These are phyloP conservation scores for Coemansia sp. DNA, from an alignment of 192 early-diverging fungal species.

Conservation along the genomic window DNA sequence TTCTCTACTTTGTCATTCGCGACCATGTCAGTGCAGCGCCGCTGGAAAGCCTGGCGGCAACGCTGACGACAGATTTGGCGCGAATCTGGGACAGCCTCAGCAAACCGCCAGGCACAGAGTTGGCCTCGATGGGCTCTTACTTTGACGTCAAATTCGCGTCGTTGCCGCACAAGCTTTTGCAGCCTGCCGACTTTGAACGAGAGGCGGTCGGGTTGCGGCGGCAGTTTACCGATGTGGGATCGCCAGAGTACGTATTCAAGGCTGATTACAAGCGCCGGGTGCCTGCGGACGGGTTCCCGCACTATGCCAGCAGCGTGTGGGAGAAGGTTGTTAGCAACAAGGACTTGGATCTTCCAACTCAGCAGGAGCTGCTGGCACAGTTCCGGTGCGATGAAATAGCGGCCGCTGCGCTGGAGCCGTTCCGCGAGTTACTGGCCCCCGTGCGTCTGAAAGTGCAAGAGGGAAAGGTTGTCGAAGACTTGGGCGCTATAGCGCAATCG, in stretches of 20 bases:
- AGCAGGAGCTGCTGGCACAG: constrained; percentile 96
- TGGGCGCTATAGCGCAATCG: constrained; percentile 66
- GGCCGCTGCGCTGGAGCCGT: constrained; percentile 65
- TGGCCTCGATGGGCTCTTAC: constrained; percentile 74
- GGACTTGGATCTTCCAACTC: constrained; percentile 96
- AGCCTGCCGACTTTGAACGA: constrained; percentile 79
- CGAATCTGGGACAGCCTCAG: constrained; percentile 87
- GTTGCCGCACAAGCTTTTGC: constrained; percentile 87
- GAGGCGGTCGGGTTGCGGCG: constrained; percentile 63
- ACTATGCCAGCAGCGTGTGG: constrained; percentile 93
- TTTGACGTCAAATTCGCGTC: constrained; percentile 90
- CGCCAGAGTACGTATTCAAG: constrained; percentile 81
- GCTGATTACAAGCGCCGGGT: constrained; percentile 85
- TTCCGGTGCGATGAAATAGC: constrained; percentile 98
- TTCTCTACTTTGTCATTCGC: constrained; percentile 93
- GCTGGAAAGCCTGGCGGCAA: constrained; percentile 73
- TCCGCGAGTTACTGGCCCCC: constrained; percentile 61
- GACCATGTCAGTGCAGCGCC: constrained; percentile 91
- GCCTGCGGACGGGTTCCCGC: constrained; percentile 92
- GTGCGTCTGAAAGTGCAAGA: constrained; percentile 71
- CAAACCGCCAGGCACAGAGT: constrained; percentile 83
- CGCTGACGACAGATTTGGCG: constrained; percentile 78
- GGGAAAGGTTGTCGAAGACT: constrained; percentile 72
- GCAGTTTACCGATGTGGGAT: constrained; percentile 69
- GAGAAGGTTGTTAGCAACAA: constrained; percentile 92